Conservation (phyloP, 257 asterid genomes). For the Haberlea rhodopensis region DNA sequence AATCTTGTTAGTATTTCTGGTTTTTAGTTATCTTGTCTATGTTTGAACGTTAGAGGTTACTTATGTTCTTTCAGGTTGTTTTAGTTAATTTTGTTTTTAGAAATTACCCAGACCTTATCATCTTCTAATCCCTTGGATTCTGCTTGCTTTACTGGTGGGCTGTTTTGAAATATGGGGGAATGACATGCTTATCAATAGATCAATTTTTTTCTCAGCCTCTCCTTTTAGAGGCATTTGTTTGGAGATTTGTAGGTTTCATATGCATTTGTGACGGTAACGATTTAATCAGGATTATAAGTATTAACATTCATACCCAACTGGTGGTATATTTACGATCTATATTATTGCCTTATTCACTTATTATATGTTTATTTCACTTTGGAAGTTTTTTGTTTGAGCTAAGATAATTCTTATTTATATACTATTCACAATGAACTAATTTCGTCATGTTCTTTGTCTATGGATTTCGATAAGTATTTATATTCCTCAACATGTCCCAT, state of each 20-base stretch:
- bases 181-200: not conserved
- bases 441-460: not conserved
- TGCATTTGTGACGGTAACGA: not conserved
- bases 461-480: not conserved
- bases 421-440: conserved; percentile 16
- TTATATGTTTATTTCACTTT: conserved; percentile 14
- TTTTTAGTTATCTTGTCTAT: conserved; percentile 17
- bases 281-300: not conserved
- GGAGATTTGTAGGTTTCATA: not conserved
- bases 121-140: conserved; percentile 6
- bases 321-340: no score
- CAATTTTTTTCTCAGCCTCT: not conserved
- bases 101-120: not conserved
- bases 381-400: conserved; percentile 10
- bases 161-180: conserved; percentile 5
- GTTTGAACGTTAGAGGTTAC: not conserved
- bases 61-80: not conserved
- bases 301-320: not conserved
- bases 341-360: not conserved
- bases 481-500: not conserved
- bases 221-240: not conserved
- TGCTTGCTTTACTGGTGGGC: conserved; percentile 8
- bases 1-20: conserved; percentile 18
- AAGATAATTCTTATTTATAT: not conserved
- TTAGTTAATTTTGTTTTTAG: conserved; percentile 16